Evolutionary conservation across 495 filamentous ascomycete genomes (phyloP), one percentile per base, ranked within the genome.

Genomic region (Daldinia grandis): DNA sequence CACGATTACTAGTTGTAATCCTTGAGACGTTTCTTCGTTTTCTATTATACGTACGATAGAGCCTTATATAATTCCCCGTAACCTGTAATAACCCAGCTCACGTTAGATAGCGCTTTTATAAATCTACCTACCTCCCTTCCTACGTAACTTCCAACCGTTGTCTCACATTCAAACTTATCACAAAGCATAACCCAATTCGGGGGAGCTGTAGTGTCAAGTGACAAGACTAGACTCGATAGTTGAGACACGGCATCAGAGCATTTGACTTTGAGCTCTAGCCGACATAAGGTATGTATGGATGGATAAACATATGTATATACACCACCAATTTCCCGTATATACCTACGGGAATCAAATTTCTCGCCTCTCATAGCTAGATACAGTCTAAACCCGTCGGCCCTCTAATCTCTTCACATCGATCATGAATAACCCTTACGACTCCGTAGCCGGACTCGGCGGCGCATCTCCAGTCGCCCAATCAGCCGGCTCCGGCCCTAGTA

Each of bases 391-490:
- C n/a, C 4, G 12, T 5, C 33, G 12, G 33, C 5, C 9, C 8
- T 56, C 27, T 6, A 30, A 19, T n/a, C 33, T n/a, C 30, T 1
- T 9, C 27, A 33, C 3, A n/a, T 21, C 6, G 5, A 21, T 24
- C 49, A 5, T 35, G 25, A 40, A 10, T 25, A 1, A 35, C 51
- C n/a, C 21, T 53, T 19, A 64, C 35, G 60, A 57, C 70, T 72
- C 74, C 62, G 74, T 79, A 7, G 76, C 79, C 24, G 79, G 81
- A 54, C 78, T 81, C 28, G 87, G 89, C n/a, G 90, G 90, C 55
- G 83, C 75, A 58, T 77, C 78, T 0, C 88, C 88, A 33, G 84
- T 87, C 28, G 86, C 84, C 89, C 88, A 91, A 25, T 79, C 67
- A 31, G 47, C 81, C 19, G 82, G 81, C 56, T 87, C 79, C 4